These are phyloP conservation scores for Cryptococcus floricola DNA, from an alignment of 1,284 basidiomycete genomes.

Conservation along the genomic window DNA sequence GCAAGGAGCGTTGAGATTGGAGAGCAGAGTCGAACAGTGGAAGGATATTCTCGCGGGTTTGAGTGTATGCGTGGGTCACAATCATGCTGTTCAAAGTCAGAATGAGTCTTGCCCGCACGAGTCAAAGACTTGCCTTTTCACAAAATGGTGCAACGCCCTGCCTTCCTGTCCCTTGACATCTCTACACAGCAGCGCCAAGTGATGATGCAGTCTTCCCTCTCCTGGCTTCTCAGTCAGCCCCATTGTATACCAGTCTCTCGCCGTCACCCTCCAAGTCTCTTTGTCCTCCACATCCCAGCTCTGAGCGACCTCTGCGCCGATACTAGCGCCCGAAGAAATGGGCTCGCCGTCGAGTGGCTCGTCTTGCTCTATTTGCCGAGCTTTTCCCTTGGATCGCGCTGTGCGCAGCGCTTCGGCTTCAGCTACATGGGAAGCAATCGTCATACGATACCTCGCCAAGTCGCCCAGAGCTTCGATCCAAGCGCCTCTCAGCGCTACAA, in stretches of 20 bases:
- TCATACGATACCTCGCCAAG: constrained; percentile 90
- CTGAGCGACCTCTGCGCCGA: constrained; percentile 81
- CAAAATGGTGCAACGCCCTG: constrained; percentile 85
- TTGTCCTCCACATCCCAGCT: constrained; percentile 86
- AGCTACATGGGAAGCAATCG: constrained; percentile 59
- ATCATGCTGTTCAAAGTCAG: constrained; percentile 61
- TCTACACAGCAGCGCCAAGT: constrained; percentile 81
- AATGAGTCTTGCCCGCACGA: not conserved
- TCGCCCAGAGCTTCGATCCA: constrained; percentile 98
- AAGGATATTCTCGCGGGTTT: constrained; percentile 80
- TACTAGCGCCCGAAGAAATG: constrained; percentile 58
- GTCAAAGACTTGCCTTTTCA: constrained; percentile 69
- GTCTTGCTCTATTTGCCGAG: constrained; percentile 7
- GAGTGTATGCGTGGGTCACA: constrained; percentile 79
- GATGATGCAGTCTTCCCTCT: constrained; percentile 87
- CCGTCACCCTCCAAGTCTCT: constrained; percentile 85
- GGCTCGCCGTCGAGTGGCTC: constrained; percentile 22
- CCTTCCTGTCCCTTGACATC: constrained; percentile 79
- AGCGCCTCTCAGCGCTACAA: constrained; percentile 67
- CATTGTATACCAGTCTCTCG: constrained; percentile 86
- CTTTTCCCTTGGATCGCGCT: not conserved
- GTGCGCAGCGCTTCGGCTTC: constrained; percentile 26
- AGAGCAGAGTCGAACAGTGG: constrained; percentile 73
- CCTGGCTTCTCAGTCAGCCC: constrained; percentile 86
- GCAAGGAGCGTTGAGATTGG: constrained; percentile 63